Evolutionary conservation across 2,329 filamentous ascomycete genomes (phyloP).

Genomic region (Trichoderma breve): DNA sequence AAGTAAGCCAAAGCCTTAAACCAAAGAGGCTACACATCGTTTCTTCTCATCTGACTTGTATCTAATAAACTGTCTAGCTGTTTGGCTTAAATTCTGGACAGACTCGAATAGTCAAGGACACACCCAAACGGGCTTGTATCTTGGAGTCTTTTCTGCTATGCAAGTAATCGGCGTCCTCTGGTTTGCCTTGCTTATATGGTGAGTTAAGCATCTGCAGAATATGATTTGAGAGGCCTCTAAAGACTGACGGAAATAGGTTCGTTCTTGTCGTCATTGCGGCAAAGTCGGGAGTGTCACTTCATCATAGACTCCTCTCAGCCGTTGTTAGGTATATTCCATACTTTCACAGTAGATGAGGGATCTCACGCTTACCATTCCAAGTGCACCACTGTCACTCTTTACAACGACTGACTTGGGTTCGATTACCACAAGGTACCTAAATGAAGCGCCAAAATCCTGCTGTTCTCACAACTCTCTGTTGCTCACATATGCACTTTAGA

Average conservation of each 20-base stretch:
- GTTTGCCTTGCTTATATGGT: slow-evolving; percentile 13
- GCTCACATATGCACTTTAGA: slow-evolving; percentile 25
- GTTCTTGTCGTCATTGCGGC: slow-evolving; percentile 31
- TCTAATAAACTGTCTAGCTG: slow-evolving; percentile 20
- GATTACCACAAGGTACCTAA: not conserved
- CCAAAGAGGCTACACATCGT: not conserved
- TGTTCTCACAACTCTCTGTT: not conserved
- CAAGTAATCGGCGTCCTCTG: slow-evolving; percentile 23
- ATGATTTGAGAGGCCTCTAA: not conserved
- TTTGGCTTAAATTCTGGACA: slow-evolving; percentile 36
- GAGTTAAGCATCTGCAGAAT: not conserved
- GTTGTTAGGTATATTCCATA: not conserved
- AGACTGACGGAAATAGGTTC: slow-evolving; percentile 24
- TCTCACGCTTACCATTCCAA: not conserved
- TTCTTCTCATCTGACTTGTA: not conserved
- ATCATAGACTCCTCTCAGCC: slow-evolving; percentile 27
- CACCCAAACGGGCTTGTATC: slow-evolving; percentile 18
- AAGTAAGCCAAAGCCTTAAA: slow-evolving; percentile 23
- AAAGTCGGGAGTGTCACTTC: slow-evolving; percentile 29
- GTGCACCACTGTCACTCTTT: not conserved
- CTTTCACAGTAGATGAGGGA: not conserved
- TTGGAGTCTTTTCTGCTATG: slow-evolving; percentile 29
- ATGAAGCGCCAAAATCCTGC: too few species aligned
- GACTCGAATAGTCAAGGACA: slow-evolving; percentile 24
- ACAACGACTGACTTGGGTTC: not conserved